Percentiles rank a stretch among this genome's conserved stretches.
These are phyloP conservation scores for Diaporthe vexans DNA, from an alignment of 2,329 filamentous ascomycete genomes.

Conservation along the genomic window DNA sequence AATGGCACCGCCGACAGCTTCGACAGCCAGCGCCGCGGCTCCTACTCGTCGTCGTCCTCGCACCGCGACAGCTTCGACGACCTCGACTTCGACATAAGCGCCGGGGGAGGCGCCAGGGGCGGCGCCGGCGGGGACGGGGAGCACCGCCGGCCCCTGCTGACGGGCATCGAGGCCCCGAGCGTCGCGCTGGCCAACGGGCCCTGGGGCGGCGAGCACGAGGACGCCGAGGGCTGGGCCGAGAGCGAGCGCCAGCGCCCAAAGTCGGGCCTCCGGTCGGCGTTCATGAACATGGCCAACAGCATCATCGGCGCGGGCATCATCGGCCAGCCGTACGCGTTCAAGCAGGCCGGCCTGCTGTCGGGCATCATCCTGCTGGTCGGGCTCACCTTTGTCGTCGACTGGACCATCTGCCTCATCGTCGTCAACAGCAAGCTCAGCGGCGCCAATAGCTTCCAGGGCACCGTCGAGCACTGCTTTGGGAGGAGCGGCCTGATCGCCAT, in stretches of 20 bases:
- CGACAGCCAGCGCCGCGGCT: slow-evolving; percentile 34
- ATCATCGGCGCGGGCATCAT: slow-evolving; percentile 88
- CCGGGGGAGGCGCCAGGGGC: slow-evolving; percentile 50
- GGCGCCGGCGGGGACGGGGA: slow-evolving; percentile 56
- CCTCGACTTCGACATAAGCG: slow-evolving; percentile 50
- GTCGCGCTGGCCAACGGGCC: slow-evolving; percentile 75
- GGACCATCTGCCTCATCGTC: slow-evolving; percentile 97
- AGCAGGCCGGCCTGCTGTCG: slow-evolving; percentile 87
- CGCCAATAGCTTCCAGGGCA: slow-evolving; percentile 93
- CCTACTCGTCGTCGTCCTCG: slow-evolving; percentile 26
- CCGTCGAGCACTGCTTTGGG: slow-evolving; percentile 96
- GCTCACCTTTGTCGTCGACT: slow-evolving; percentile 90
- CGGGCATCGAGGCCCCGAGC: slow-evolving; percentile 85
- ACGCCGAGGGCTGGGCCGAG: slow-evolving; percentile 64
- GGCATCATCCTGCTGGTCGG: slow-evolving; percentile 83
- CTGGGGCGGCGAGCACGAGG: slow-evolving; percentile 50
- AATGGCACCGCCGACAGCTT: slow-evolving; percentile 41
- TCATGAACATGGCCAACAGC: slow-evolving; percentile 99
- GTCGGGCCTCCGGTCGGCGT: slow-evolving; percentile 87
- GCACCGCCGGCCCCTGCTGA: slow-evolving; percentile 80
- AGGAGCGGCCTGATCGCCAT: slow-evolving; percentile 90
- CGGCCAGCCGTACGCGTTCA: slow-evolving; percentile 95
- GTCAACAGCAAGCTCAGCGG: slow-evolving; percentile 98
- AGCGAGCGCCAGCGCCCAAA: slow-evolving; percentile 77
- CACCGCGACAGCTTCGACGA: slow-evolving; percentile 46